Evolutionary conservation across 768 basidiomycete species (phyloP), one percentile per base, ranked within the genome.

Genomic region (Candolleomyces eurysporus): DNA sequence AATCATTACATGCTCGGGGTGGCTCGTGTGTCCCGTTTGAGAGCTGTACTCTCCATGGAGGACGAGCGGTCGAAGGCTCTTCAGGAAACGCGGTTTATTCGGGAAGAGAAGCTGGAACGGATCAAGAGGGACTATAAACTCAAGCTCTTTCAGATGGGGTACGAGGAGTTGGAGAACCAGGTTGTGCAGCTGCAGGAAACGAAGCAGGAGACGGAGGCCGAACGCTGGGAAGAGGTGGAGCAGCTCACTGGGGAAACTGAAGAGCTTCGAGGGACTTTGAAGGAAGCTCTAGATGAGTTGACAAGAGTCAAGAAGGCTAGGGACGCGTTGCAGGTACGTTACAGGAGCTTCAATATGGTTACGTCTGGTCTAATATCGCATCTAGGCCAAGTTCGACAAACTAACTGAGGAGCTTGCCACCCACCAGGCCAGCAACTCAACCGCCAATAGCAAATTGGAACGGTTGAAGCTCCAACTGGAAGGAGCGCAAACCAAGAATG

Each of bases 91-190:
- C 84, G 86, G 49, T 70, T 73, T 16, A 71, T 78, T 50, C 76
- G 89, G 64, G 73, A 73, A 63, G 89, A 90, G 74, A 85, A 83
- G 57, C 66, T 90, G 39, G 78, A 82, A 55, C 72, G 82, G 49
- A 64, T 89, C 42, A 86, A 88, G 67, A 76, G 89, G 59, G 90
- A 93, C 61, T 84, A 78, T 67, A 82, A 83, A 68, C 81, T 92
- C 56, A 83, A 80, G n/a, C 79, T 84, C 72, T 91, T 89, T 66
- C 86, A 88, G 70, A 78, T 78, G 19, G 78, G 79, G 54, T 90
- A 91, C 65, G 75, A 76, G 14, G 86, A 87, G 64, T 72, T 90
- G 50, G 85, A 89, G 66, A 69, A 73, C 46, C 79, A 77, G 62
- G 70, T 89, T 9, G 76, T 73, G 22, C 78, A 83, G 42, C 66